These are phyloP conservation scores for Neurospora crassa DNA, from an alignment of 2,329 filamentous ascomycete genomes.

Conservation along the genomic window DNA sequence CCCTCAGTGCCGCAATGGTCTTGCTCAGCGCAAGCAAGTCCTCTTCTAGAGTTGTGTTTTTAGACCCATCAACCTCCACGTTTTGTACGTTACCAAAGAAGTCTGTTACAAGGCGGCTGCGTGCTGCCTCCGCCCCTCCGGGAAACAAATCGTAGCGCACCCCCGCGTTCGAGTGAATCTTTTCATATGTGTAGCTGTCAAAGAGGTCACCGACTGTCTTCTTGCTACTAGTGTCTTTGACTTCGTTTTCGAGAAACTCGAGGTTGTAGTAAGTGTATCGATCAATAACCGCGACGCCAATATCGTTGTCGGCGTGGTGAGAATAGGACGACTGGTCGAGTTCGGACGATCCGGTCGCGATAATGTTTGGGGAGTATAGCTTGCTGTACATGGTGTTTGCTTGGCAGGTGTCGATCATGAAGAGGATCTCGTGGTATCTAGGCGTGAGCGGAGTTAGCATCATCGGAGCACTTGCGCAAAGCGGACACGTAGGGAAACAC, in stretches of 20 bases:
- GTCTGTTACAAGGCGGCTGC: conserved; percentile 79
- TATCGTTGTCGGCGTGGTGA: conserved; percentile 95
- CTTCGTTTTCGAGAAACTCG: conserved; percentile 87
- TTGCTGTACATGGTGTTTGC: conserved; percentile 99
- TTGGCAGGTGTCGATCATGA: conserved; percentile 99
- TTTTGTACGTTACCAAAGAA: conserved; percentile 99
- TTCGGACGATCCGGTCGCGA: conserved; percentile 92
- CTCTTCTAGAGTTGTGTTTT: conserved; percentile 52
- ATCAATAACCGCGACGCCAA: conserved; percentile 96
- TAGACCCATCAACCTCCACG: conserved; percentile 72
- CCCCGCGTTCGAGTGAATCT: conserved; percentile 89
- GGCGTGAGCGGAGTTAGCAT: not conserved
- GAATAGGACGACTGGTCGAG: conserved; percentile 95
- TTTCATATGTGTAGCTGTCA: conserved; percentile 87
- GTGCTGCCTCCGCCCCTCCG: conserved; percentile 67
- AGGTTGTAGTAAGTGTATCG: conserved; percentile 98
- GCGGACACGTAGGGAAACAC: conserved; percentile 9
- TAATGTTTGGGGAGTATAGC: conserved; percentile 96
- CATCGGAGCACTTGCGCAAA: not conserved
- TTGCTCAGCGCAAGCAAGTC: conserved; percentile 70
- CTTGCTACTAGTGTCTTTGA: conserved; percentile 76
- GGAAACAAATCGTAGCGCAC: conserved; percentile 92
- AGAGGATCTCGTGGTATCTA: conserved; percentile 91
- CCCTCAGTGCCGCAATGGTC: conserved; percentile 47
- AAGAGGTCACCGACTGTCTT: conserved; percentile 90